Base-by-base conservation (phyloP, 2,329 filamentous ascomycete species). In the Penicillium sp. region DNA sequence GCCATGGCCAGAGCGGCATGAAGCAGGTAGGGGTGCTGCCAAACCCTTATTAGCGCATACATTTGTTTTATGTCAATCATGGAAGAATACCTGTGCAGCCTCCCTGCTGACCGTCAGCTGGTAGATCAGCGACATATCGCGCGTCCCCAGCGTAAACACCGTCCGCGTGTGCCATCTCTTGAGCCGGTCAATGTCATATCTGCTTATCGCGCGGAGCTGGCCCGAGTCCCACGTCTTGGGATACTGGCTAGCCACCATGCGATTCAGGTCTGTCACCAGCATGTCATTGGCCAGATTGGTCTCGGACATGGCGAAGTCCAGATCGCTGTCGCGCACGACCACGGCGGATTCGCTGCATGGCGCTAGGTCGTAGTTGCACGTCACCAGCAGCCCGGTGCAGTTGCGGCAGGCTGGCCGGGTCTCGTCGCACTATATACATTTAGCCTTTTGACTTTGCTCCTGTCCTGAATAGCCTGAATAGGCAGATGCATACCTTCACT, bases 1-100 rank as follows among this genome's bases (percentile, higher is more conserved):
- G 82, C 79, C 21, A 84, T 62, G 20, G 79, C 74, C 28, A 84
- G 69, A 18, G 83, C 72, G 47, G 79, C 71, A 64, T 85, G 82
- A 69, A 83, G 77, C 5, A 85, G 70, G 55, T 80, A 83, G 0
- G 78, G 74, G 49, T 81, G 70, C 78, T 80, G 12, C 12, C 20
- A 50, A 35, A 35, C 20, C 35, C 18, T 14, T n/a, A 30, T 72
- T 67, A 26, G 72, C 68, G 72, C 68, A 6, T 70, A 61, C 20
- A 71, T 63, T 76, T 77, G 14, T 75, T 60, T 18, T 63, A 56
- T 35, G 14, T 65, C 68, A 23, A 66, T 71, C 1, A 52, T 58
- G 40, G 2, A 16, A 18, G 21, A 23, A n/a, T 24, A 56, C 53
- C 38, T 49, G 33, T 16, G 23, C n/a, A 1, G 18, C 46, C 12